phyloP scores from a whole-genome alignment of 2,329 filamentous ascomycete species.

The Cytospora piceae region DNA sequence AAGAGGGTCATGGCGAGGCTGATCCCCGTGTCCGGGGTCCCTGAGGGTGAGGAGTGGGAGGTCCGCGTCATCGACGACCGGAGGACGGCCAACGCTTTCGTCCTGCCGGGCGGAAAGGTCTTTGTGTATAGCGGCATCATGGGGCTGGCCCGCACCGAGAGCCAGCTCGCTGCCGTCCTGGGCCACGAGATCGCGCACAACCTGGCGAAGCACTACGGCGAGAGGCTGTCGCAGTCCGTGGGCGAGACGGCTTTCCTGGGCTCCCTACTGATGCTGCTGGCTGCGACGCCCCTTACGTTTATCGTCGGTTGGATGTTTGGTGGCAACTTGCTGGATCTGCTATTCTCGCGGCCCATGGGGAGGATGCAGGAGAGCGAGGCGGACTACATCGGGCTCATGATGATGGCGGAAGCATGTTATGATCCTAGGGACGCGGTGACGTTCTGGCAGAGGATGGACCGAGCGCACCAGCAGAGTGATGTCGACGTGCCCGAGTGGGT shows the following conservation, averaged over 20 bases:
- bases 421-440: conserved; percentile 68
- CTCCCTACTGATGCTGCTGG: conserved; percentile 53
- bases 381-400: conserved; percentile 79
- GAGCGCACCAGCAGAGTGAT: conserved; percentile 40
- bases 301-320: conserved; percentile 46
- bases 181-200: conserved; percentile 83
- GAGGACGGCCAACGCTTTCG: conserved; percentile 70
- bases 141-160: conserved; percentile 66
- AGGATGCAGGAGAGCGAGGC: conserved; percentile 76
- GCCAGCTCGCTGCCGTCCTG: conserved; percentile 73
- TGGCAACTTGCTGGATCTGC: conserved; percentile 60
- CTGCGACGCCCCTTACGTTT: conserved; percentile 47
- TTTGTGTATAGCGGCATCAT: conserved; percentile 79
- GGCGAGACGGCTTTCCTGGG: conserved; percentile 57
- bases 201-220: conserved; percentile 68
- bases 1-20: conserved; percentile 67
- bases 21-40: conserved; percentile 68
- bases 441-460: conserved; percentile 71
- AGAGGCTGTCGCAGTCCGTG: conserved; percentile 60
- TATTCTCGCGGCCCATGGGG: conserved; percentile 70
- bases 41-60: conserved; percentile 60
- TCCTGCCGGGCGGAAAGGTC: conserved; percentile 77
- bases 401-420: conserved; percentile 82
- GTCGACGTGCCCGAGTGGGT: conserved; percentile 68
- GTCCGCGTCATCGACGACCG: conserved; percentile 72